Conservation (phyloP, 345 rosid genomes). For the Salix viminalis region DNA sequence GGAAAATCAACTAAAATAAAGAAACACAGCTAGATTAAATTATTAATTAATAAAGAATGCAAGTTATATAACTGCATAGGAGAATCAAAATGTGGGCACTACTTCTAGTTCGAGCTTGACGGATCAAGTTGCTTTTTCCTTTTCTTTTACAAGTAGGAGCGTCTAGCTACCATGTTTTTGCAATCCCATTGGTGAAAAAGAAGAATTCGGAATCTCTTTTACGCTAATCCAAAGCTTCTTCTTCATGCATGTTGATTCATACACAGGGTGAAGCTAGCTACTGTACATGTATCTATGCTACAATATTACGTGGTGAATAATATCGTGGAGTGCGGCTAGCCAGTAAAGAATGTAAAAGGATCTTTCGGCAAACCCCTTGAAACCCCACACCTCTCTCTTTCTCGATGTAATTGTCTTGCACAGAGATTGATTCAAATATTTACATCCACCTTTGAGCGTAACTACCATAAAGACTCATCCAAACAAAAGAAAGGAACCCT, state of each 20-base stretch:
- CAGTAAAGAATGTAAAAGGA: neutral
- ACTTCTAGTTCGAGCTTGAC: neutral
- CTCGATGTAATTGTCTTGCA: neutral
- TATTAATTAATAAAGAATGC: neutral
- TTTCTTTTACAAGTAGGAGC: neutral
- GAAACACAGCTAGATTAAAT: neutral
- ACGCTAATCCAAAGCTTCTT: neutral
- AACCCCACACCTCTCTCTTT: neutral
- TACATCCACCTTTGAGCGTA: neutral
- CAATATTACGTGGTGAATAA: neutral
- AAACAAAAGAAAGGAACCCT: neutral
- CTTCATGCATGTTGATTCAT: neutral
- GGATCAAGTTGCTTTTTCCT: neutral
- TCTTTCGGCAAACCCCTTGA: constrained; percentile 4
- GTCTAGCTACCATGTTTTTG: neutral
- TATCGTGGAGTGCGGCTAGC: neutral
- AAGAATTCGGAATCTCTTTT: neutral
- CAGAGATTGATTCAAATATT: neutral
- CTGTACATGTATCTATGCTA: no score
- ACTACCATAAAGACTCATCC: neutral
- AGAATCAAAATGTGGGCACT: neutral
- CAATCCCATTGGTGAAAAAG: neutral
- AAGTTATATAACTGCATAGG: neutral
- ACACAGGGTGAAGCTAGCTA: neutral
- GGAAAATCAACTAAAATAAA: neutral